Evolutionary conservation across 371 early-diverging fungal species (phyloP), one percentile per base, ranked within the genome.

Genomic region (Saksenaea vasiformis): DNA sequence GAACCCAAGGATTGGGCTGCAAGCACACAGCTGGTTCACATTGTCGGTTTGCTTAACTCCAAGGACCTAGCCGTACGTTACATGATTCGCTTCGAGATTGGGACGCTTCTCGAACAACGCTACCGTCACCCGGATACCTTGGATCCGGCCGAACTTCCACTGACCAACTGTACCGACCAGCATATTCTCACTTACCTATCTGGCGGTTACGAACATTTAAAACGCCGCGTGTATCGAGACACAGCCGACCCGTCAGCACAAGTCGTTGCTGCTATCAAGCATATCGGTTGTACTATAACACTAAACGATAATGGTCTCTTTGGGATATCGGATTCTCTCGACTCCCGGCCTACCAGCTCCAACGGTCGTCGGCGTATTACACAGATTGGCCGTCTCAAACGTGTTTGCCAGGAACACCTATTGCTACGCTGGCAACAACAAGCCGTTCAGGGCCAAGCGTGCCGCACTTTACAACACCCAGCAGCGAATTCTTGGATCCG

Each of bases 141-240:
- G 9, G 35, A 55, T 31, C 31, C 27, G 0, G 24, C 13, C 14
- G 56, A 55, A 5, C 28, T 1, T 36, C 56, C 56, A 5, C 14
- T 22, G 28, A 55, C 15, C 27, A 3, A 24, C 35, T 36, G n/a
- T n/a, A 55, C 56, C 3, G 56, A 55, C 56, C 35, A 55, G 5
- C 56, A 55, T 3, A 55, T 35, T 17, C 36, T 55, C n/a, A 36
- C 35, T 5, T 55, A 55, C 24, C 17, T 55, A 0, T 36, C 31
- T 34, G 56, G 56, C 56, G 14, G 36, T n/a, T 55, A 55, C 27
- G 56, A 55, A 36, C 56, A 55, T 36, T 27, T 55, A 5, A 55
- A 55, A 31, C 56, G 36, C 15, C 56, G 13, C 5, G 28, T 55
- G 0, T 55, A 55, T 14, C 56, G 56, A 5, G 56, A 55, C 8